A percentile compares a stretch with the other conserved stretches of the same genome.
phyloP scores from a whole-genome alignment of 202 grass and related monocot genomes.

The Musa balbisiana region DNA sequence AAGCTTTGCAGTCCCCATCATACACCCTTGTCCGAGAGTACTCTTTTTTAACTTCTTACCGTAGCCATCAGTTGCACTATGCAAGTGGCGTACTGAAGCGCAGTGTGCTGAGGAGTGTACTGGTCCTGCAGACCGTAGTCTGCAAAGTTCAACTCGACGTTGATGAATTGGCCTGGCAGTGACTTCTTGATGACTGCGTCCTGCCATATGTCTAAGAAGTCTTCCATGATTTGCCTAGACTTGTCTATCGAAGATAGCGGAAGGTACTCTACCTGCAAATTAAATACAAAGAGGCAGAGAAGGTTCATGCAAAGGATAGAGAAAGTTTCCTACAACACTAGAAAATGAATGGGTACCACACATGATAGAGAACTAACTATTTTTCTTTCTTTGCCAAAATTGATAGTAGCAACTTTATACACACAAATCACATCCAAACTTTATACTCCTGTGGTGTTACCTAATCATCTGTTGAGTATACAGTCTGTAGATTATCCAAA shows the following conservation, averaged over 20 bases:
- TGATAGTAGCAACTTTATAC: no score
- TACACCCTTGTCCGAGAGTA: no score
- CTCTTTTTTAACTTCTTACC: constrained; percentile 8
- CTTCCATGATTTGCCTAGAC: constrained; percentile 65
- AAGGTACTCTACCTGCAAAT: constrained; percentile 78
- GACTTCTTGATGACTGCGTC: constrained; percentile 54
- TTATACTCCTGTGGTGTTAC: no score
- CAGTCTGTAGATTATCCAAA: no score
- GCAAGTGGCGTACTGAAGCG: constrained; percentile 66
- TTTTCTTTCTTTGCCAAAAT: no score
- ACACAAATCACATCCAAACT: no score
- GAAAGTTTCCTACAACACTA: no score
- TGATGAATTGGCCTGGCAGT: constrained; percentile 74
- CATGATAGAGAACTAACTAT: no score
- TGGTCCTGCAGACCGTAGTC: constrained; percentile 69
- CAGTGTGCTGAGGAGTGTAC: constrained; percentile 76
- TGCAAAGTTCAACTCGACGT: constrained; percentile 52
- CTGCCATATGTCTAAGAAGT: constrained; percentile 91
- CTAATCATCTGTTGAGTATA: no score
- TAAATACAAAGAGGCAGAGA: constrained; percentile 9
- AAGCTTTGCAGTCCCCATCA: no score
- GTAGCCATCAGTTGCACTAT: constrained; percentile 54
- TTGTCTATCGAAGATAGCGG: constrained; percentile 81
- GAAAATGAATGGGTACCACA: no score
- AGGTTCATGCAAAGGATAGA: no score